These are phyloP conservation scores for Fusarium chuoi DNA, from an alignment of 2,329 filamentous ascomycete species.

Conservation along the genomic window DNA sequence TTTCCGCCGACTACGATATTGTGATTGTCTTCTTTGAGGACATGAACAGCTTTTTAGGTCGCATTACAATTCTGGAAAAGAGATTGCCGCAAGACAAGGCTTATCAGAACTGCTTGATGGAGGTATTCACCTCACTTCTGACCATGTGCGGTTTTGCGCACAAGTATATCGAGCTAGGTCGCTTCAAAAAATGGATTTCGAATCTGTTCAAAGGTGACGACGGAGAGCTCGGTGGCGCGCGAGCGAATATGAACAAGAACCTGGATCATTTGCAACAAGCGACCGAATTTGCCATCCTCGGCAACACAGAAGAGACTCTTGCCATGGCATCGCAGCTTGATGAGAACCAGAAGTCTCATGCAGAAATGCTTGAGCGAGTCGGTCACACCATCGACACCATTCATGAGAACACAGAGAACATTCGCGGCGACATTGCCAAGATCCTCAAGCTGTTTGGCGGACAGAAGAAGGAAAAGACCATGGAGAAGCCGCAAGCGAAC, in stretches of 20 bases:
- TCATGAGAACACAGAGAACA: slow-evolving; percentile 42
- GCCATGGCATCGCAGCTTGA: slow-evolving; percentile 43
- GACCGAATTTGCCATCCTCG: slow-evolving; percentile 48
- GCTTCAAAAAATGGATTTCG: slow-evolving; percentile 49
- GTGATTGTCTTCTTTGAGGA: slow-evolving; percentile 53
- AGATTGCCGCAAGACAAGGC: slow-evolving; percentile 45
- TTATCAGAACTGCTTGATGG: slow-evolving; percentile 50
- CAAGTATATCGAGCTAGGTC: slow-evolving; percentile 48
- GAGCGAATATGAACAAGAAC: slow-evolving; percentile 43
- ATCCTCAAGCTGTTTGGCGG: slow-evolving; percentile 40
- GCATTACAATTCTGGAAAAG: slow-evolving; percentile 48
- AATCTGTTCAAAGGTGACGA: slow-evolving; percentile 47
- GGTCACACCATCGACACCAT: slow-evolving; percentile 42
- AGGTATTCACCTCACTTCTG: slow-evolving; percentile 50
- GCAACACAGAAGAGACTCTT: slow-evolving; percentile 47
- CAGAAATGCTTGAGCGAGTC: slow-evolving; percentile 41
- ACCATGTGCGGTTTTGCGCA: slow-evolving; percentile 48
- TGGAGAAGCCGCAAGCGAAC: slow-evolving; percentile 26
- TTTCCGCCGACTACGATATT: slow-evolving; percentile 52
- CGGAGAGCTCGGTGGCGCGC: slow-evolving; percentile 45
- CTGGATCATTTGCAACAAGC: slow-evolving; percentile 46
- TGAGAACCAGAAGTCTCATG: slow-evolving; percentile 42
- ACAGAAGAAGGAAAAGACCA: slow-evolving; percentile 29
- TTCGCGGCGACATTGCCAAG: slow-evolving; percentile 43
- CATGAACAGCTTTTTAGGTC: slow-evolving; percentile 51